A percentile compares a stretch with the other conserved stretches of the same genome.
phyloP scores from a whole-genome alignment of 768 basidiomycete genomes.

The Piloderma croceum region DNA sequence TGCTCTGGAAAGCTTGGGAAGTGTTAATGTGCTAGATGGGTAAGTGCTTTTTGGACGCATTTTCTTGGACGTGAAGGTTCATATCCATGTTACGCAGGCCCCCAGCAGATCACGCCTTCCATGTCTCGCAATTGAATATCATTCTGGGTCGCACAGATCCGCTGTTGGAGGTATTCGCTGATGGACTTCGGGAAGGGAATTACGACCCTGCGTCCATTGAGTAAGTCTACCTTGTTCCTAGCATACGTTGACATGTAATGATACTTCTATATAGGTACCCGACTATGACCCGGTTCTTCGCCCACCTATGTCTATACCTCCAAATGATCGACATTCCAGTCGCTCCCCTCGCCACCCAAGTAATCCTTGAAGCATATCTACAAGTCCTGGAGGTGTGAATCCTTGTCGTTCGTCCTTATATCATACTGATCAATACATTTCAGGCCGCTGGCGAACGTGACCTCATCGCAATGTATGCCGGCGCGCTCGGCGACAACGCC shows the following conservation, averaged over 20 bases:
- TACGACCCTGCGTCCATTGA: constrained; percentile 47
- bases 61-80: constrained; percentile 5
- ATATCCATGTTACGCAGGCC: constrained; percentile 32
- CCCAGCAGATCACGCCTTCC: constrained; percentile 69
- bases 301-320: constrained; percentile 86
- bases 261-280: constrained; percentile 48
- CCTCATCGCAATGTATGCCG: constrained; percentile 91
- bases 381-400: constrained; percentile 71
- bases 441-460: constrained; percentile 74
- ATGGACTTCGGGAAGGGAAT: constrained; percentile 46
- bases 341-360: constrained; percentile 69
- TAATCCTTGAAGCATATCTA: constrained; percentile 84
- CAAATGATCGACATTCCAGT: constrained; percentile 74
- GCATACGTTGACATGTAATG: constrained; percentile 1
- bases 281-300: constrained; percentile 82
- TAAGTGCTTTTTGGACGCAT: constrained; percentile 28
- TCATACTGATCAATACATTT: neutral
- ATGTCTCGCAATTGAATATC: constrained; percentile 75
- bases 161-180: constrained; percentile 65
- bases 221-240: constrained; percentile 47
- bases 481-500: constrained; percentile 84
- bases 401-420: neutral
- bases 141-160: constrained; percentile 64
- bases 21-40: constrained; percentile 61
- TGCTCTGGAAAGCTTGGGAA: constrained; percentile 53